phyloP scores from a whole-genome alignment of 441 rosid genomes.

The Melastoma candidum region DNA sequence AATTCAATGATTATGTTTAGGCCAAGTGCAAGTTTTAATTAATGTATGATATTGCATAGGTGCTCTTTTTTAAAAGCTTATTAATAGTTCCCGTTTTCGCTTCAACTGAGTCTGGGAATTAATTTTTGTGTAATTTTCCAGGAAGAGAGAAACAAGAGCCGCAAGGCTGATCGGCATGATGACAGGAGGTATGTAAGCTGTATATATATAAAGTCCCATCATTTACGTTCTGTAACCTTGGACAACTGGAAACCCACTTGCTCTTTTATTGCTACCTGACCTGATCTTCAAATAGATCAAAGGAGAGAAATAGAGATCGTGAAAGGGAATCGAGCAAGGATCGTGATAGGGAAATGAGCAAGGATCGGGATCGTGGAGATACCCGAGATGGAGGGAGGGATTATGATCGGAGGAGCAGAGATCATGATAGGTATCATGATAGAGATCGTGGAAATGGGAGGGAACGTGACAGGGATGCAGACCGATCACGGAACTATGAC shows the following conservation, averaged over 20 bases:
- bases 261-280: neutral
- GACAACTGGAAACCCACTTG: neutral
- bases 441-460: constrained; percentile 56
- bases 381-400: constrained; percentile 75
- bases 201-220: too few relatives aligned
- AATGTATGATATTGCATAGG: too few relatives aligned
- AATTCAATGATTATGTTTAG: too few relatives aligned
- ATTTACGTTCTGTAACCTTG: neutral
- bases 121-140: constrained; percentile 29
- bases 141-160: constrained; percentile 82
- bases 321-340: constrained; percentile 61
- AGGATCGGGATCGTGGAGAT: constrained; percentile 56
- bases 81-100: too few relatives aligned
- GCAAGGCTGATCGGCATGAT: constrained; percentile 51
- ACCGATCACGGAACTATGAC: constrained; percentile 66
- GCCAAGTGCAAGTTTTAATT: too few relatives aligned
- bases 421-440: constrained; percentile 66
- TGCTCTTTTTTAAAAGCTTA: too few relatives aligned
- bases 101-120: neutral
- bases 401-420: constrained; percentile 71
- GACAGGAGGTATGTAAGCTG: constrained; percentile 35
- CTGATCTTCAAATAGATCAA: constrained; percentile 37
- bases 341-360: constrained; percentile 53
- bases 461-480: constrained; percentile 58
- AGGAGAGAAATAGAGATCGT: constrained; percentile 54